Evolutionary conservation across 345 rosid genomes (phyloP).

Genomic region (Lepidium sativum): DNA sequence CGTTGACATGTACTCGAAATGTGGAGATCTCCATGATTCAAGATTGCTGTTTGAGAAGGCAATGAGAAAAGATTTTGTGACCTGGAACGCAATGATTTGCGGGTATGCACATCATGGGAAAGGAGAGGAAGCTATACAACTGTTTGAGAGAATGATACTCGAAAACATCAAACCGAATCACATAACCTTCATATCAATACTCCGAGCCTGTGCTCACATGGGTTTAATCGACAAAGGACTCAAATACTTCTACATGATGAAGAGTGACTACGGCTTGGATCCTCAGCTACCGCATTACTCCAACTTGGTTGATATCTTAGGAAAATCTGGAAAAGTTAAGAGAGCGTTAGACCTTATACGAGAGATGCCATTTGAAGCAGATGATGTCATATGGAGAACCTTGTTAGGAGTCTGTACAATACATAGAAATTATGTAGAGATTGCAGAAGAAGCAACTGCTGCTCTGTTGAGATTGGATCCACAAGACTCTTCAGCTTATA

Average conservation of each 20-base stretch:
- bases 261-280: constrained; percentile 41
- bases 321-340: constrained; percentile 58
- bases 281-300: constrained; percentile 84
- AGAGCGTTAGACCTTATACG: constrained; percentile 52
- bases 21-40: constrained; percentile 79
- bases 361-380: constrained; percentile 75
- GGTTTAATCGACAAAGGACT: constrained; percentile 56
- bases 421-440: constrained; percentile 58
- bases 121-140: constrained; percentile 59
- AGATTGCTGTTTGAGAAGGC: constrained; percentile 60
- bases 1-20: constrained; percentile 94
- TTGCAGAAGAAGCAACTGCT: constrained; percentile 59
- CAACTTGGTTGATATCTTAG: constrained; percentile 86
- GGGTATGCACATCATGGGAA: constrained; percentile 87
- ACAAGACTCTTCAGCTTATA: constrained; percentile 68
- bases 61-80: constrained; percentile 54
- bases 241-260: constrained; percentile 63
- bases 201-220: constrained; percentile 88
- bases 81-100: constrained; percentile 92
- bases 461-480: constrained; percentile 59
- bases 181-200: constrained; percentile 82
- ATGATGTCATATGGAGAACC: constrained; percentile 79
- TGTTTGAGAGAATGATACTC: constrained; percentile 52
- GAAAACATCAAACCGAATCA: constrained; percentile 58
- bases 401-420: constrained; percentile 67